Conservation (phyloP, 805 yeast genomes). For the Candida ficus region DNA sequence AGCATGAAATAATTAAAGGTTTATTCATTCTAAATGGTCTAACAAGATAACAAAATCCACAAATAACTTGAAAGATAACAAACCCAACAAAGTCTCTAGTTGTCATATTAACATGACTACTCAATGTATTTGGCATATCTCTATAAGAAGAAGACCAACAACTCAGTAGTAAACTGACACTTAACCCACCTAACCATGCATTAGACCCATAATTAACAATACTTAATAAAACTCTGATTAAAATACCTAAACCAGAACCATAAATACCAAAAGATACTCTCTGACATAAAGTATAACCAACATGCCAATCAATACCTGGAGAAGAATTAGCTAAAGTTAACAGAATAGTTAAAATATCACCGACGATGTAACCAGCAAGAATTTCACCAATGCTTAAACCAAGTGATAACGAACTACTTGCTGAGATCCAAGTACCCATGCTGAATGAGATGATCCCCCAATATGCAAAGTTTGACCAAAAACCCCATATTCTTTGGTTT, state of each 20-base stretch:
- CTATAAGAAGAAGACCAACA: conserved; percentile 35
- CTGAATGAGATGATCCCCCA: conserved; percentile 43
- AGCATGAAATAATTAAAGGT: conserved; percentile 20
- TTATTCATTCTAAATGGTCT: conserved; percentile 25
- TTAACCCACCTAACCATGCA: conserved; percentile 41
- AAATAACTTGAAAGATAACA: conserved; percentile 33
- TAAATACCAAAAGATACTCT: conserved; percentile 42
- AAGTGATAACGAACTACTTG: conserved; percentile 37
- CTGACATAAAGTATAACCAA: conserved; percentile 42
- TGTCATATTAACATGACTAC: conserved; percentile 27
- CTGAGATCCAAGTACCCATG: conserved; percentile 42
- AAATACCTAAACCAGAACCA: conserved; percentile 38
- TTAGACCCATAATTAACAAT: conserved; percentile 44
- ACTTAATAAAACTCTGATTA: conserved; percentile 37
- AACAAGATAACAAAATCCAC: conserved; percentile 17
- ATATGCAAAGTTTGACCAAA: conserved; percentile 35
- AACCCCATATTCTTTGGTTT: conserved; percentile 33
- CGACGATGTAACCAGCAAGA: conserved; percentile 38
- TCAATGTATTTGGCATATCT: conserved; percentile 30
- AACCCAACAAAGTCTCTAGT: conserved; percentile 26
- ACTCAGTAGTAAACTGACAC: conserved; percentile 33
- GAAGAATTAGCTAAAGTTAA: conserved; percentile 42
- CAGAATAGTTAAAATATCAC: conserved; percentile 38
- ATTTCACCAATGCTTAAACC: conserved; percentile 43
- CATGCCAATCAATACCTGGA: conserved; percentile 46